A percentile compares a stretch with the other conserved stretches of the same genome.
Conservation (phyloP, 495 filamentous ascomycete genomes). For the Penicillium odoratum region DNA sequence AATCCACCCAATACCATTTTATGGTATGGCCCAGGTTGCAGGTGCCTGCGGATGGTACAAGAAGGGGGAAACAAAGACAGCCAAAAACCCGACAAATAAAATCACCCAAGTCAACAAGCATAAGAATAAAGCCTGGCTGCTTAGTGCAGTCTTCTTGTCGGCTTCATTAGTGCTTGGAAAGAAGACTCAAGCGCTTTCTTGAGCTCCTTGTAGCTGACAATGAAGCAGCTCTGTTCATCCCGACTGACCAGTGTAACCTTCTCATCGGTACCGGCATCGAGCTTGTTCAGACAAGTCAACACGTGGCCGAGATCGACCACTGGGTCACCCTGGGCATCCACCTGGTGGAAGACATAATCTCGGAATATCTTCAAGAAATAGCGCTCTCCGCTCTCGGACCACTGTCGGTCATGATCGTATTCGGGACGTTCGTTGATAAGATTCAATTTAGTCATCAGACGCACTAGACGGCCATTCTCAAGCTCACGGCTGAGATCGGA, state of each 20-base stretch:
- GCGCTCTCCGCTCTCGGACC: conserved; percentile 88
- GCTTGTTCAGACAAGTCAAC: conserved; percentile 77
- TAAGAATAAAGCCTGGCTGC: not conserved
- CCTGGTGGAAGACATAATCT: conserved; percentile 95
- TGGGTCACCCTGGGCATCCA: conserved; percentile 77
- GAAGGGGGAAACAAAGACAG: not conserved
- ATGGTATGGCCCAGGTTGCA: not conserved
- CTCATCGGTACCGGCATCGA: conserved; percentile 89
- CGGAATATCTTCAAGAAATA: conserved; percentile 91
- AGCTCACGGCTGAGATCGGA: conserved; percentile 74
- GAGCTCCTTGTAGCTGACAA: conserved; percentile 85
- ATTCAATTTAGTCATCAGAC: conserved; percentile 79
- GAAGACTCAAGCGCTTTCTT: conserved; percentile 74
- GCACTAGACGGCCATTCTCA: conserved; percentile 85
- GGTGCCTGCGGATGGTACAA: not conserved
- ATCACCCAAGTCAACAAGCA: not conserved
- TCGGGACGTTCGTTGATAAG: conserved; percentile 88
- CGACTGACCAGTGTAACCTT: conserved; percentile 80
- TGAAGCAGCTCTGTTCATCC: conserved; percentile 82
- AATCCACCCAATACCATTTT: not conserved
- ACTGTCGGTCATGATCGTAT: conserved; percentile 68
- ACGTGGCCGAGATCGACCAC: conserved; percentile 84
- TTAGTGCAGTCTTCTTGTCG: conserved; percentile 46
- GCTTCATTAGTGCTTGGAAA: conserved; percentile 77
- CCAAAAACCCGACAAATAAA: not conserved